Evolutionary conservation across 2,329 filamentous ascomycete species (phyloP).

Genomic region (Boeremia exigua): DNA sequence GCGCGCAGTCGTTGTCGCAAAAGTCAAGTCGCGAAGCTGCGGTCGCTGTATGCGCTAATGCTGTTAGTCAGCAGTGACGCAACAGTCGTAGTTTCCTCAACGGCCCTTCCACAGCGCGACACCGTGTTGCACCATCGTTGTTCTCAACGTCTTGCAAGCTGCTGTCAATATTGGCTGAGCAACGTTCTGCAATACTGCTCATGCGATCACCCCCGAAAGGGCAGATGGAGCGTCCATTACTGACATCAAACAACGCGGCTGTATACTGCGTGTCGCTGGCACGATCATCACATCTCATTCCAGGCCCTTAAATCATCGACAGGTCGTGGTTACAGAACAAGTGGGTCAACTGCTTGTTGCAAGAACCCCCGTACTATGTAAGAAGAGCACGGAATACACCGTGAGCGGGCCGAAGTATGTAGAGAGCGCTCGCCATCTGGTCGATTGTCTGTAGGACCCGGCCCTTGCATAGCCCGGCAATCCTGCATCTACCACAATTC

Average conservation of each 20-base stretch:
- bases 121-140: constrained; percentile 7
- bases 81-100: background rate
- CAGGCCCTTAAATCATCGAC: too few relatives aligned
- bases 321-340: too few relatives aligned
- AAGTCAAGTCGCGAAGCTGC: constrained; percentile 11
- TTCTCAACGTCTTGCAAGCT: constrained; percentile 14
- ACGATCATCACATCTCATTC: too few relatives aligned
- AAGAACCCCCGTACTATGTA: too few relatives aligned
- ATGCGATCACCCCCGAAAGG: background rate
- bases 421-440: background rate
- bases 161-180: constrained; percentile 21
- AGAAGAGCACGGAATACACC: too few relatives aligned
- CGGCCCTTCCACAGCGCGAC: background rate
- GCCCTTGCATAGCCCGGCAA: background rate
- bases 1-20: constrained; percentile 17
- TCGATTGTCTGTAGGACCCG: background rate
- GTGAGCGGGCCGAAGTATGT: background rate
- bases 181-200: constrained; percentile 23
- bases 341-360: too few relatives aligned
- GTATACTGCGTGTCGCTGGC: background rate
- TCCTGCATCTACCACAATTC: background rate
- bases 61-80: constrained; percentile 30
- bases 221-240: background rate
- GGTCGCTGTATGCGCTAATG: background rate
- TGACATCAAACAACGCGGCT: background rate